A percentile compares a stretch with the other conserved stretches of the same genome.
Evolutionary conservation across 2,329 filamentous ascomycete genomes (phyloP).

Genomic region (Penicillium digitatum): DNA sequence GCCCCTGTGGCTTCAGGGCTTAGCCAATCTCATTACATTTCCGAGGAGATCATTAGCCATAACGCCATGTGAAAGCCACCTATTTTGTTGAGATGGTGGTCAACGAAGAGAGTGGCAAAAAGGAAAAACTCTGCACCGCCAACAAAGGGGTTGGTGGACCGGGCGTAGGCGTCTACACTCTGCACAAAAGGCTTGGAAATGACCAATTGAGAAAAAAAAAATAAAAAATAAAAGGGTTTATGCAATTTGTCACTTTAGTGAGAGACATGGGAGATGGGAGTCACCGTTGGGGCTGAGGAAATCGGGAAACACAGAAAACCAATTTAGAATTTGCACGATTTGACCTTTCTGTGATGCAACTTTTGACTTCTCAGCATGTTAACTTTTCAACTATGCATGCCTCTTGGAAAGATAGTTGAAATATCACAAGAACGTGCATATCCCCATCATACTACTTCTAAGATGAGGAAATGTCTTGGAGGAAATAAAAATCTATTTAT

Average conservation of each 20-base stretch:
- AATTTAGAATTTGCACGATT: neutral
- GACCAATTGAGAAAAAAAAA: neutral
- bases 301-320: constrained; percentile 17
- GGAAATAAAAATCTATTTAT: neutral
- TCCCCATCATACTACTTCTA: neutral
- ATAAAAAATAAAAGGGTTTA: no score
- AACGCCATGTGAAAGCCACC: constrained; percentile 3
- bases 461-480: neutral
- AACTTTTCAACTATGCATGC: neutral
- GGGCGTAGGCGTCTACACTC: constrained; percentile 8
- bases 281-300: constrained; percentile 5
- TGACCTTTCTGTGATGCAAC: neutral
- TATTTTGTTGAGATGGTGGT: constrained; percentile 6
- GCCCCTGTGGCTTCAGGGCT: neutral
- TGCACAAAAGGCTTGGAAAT: neutral
- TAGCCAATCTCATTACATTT: neutral
- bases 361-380: neutral
- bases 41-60: neutral
- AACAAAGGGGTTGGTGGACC: constrained; percentile 12
- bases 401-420: neutral
- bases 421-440: neutral
- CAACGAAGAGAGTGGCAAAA: constrained; percentile 14
- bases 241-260: no score
- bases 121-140: constrained; percentile 17
- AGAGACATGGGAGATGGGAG: constrained; percentile 19